Evolutionary conservation across 345 rosid species (phyloP).

Genomic region (Eutrema yunnanense): DNA sequence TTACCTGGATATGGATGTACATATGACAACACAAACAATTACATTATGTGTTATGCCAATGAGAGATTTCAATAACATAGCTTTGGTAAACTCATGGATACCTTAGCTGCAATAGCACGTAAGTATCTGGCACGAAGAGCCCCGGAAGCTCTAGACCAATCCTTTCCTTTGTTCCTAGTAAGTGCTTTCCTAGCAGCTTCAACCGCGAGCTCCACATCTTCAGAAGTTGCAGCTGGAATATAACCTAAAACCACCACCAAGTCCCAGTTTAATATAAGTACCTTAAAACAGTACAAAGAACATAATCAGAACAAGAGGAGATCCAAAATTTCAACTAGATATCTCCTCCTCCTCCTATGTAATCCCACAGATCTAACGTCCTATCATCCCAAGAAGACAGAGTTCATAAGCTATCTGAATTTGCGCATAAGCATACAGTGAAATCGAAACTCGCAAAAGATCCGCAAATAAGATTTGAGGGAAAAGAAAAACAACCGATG

Average conservation of each 20-base stretch:
- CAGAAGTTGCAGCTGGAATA: slow-evolving; percentile 90
- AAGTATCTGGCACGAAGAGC: slow-evolving; percentile 80
- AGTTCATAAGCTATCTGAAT: background rate
- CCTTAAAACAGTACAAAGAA: background rate
- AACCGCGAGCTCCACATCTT: slow-evolving; percentile 93
- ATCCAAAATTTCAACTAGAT: background rate
- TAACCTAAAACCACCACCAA: slow-evolving; percentile 48
- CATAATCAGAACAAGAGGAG: background rate
- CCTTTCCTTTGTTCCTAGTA: slow-evolving; percentile 63
- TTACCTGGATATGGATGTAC: slow-evolving; percentile 44
- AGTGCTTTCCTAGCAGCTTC: slow-evolving; percentile 78
- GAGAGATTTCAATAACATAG: background rate
- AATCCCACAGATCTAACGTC: slow-evolving; percentile 3
- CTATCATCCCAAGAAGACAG: background rate
- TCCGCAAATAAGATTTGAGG: background rate
- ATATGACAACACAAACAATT: slow-evolving; percentile 5
- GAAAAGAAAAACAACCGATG: slow-evolving; percentile 45
- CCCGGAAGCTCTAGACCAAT: slow-evolving; percentile 79
- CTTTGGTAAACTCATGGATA: background rate
- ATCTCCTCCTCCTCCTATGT: background rate
- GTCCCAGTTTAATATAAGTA: background rate
- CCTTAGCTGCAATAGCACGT: slow-evolving; percentile 98
- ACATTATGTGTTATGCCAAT: background rate
- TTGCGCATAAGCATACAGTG: background rate
- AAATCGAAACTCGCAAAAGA: background rate